Percentiles rank a stretch among this genome's conserved stretches.
These are phyloP conservation scores for Vitis amurensis DNA, from an alignment of 164 flowering plant genomes.

Conservation along the genomic window DNA sequence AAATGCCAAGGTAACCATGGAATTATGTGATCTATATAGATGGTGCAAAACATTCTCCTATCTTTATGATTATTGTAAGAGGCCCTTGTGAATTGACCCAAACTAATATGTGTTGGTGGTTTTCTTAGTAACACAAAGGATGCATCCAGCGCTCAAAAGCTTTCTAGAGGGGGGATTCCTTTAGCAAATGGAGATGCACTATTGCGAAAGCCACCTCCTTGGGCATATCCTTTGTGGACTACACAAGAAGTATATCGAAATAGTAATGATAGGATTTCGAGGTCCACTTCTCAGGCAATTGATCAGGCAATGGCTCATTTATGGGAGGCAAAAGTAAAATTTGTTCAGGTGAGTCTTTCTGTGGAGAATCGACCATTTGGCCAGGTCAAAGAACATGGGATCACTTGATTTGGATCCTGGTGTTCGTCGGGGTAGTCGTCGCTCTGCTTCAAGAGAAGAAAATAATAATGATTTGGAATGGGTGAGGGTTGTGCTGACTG, in stretches of 20 bases:
- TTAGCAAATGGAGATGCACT: conserved; percentile 95
- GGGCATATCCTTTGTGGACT: conserved; percentile 95
- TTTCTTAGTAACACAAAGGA: conserved; percentile 62
- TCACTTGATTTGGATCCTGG: conserved; percentile 15
- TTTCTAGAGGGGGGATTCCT: conserved; percentile 93
- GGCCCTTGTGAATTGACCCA: neutral
- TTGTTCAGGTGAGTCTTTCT: conserved; percentile 66
- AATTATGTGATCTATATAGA: neutral
- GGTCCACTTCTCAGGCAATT: conserved; percentile 90
- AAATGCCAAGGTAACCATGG: conserved; percentile 60
- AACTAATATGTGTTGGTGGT: neutral
- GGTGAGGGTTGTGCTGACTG: conserved; percentile 86
- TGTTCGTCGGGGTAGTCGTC: conserved; percentile 4
- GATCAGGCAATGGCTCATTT: conserved; percentile 94
- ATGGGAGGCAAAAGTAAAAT: conserved; percentile 85
- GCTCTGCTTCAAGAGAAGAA: conserved; percentile 17
- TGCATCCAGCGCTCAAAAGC: conserved; percentile 58
- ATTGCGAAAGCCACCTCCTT: conserved; percentile 94
- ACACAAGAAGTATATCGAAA: conserved; percentile 61
- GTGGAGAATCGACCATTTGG: conserved; percentile 49
- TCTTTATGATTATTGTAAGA: too few relatives aligned
- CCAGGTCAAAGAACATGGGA: conserved; percentile 21
- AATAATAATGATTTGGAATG: conserved; percentile 51
- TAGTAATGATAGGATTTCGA: conserved; percentile 85
- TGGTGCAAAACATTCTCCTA: neutral